These are phyloP conservation scores for Lojkania enalia DNA, from an alignment of 2,329 filamentous ascomycete species.

Conservation along the genomic window DNA sequence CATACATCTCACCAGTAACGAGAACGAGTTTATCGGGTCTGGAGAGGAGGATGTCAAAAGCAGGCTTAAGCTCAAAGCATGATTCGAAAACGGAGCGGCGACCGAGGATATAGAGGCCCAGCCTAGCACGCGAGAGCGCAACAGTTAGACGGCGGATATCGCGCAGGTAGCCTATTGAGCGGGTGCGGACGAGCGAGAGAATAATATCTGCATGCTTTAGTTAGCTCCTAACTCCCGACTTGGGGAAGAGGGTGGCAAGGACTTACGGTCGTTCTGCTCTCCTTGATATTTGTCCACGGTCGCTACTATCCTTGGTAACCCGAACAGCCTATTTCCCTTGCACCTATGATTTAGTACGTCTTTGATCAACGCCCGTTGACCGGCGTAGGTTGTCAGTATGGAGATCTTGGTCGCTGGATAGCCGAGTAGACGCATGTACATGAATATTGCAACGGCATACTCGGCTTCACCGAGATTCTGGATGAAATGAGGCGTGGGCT, in stretches of 20 bases:
- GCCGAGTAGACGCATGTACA: conserved; percentile 95
- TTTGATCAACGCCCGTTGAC: conserved; percentile 82
- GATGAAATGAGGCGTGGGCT: conserved; percentile 91
- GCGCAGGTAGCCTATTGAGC: conserved; percentile 85
- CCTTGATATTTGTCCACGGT: conserved; percentile 99
- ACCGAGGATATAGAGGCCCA: conserved; percentile 91
- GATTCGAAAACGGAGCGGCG: conserved; percentile 85
- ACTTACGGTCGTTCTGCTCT: conserved; percentile 97
- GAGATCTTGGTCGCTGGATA: conserved; percentile 84
- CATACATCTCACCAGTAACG: conserved; percentile 82
- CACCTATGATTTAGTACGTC: conserved; percentile 87
- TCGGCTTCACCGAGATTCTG: conserved; percentile 97
- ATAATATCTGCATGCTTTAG: conserved; percentile 70
- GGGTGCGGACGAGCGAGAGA: conserved; percentile 87
- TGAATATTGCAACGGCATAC: conserved; percentile 91
- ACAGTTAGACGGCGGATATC: conserved; percentile 94
- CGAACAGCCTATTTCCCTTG: conserved; percentile 80
- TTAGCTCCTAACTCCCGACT: too few species aligned
- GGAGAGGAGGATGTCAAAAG: conserved; percentile 76
- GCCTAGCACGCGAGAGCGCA: conserved; percentile 84
- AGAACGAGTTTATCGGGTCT: conserved; percentile 81
- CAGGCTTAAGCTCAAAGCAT: conserved; percentile 83
- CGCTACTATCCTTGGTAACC: conserved; percentile 83
- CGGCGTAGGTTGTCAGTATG: conserved; percentile 91
- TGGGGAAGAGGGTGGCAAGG: neutral